phyloP scores from a whole-genome alignment of 176 grass and related monocot species.

The Luzula sylvatica region DNA sequence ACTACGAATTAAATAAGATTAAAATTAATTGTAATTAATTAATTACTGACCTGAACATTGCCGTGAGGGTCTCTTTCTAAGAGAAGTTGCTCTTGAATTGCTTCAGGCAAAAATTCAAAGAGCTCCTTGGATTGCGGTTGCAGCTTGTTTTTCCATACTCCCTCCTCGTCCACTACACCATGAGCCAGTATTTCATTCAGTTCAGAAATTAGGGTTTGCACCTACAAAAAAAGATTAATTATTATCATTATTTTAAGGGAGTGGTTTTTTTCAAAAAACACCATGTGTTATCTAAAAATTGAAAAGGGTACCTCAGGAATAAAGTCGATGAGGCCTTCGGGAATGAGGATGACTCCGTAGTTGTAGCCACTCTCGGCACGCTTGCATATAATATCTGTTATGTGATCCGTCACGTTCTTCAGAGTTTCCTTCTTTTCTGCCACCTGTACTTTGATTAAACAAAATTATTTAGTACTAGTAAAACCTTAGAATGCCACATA shows the following conservation, averaged over 20 bases:
- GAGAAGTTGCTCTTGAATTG: slow-evolving; percentile 89
- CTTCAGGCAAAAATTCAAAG: slow-evolving; percentile 82
- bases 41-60: slow-evolving; percentile 75
- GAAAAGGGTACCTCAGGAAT: slow-evolving; percentile 77
- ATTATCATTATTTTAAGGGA: not conserved
- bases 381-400: slow-evolving; percentile 82
- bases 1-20: not conserved
- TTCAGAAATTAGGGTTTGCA: slow-evolving; percentile 91
- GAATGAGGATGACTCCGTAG: slow-evolving; percentile 96
- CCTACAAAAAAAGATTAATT: slow-evolving; percentile 24
- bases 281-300: too few species aligned
- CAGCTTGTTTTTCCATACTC: slow-evolving; percentile 88
- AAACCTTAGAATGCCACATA: too few species aligned
- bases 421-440: slow-evolving; percentile 82
- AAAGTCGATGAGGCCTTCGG: slow-evolving; percentile 95
- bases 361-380: slow-evolving; percentile 91
- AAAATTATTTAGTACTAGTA: not conserved
- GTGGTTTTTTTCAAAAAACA: not conserved
- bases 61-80: slow-evolving; percentile 99
- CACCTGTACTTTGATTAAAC: slow-evolving; percentile 36
- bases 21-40: not conserved
- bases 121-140: slow-evolving; percentile 40
- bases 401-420: slow-evolving; percentile 87
- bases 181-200: slow-evolving; percentile 93
- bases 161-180: slow-evolving; percentile 81